phyloP scores from a whole-genome alignment of 2,329 filamentous ascomycete species.

The Beauveria australis region DNA sequence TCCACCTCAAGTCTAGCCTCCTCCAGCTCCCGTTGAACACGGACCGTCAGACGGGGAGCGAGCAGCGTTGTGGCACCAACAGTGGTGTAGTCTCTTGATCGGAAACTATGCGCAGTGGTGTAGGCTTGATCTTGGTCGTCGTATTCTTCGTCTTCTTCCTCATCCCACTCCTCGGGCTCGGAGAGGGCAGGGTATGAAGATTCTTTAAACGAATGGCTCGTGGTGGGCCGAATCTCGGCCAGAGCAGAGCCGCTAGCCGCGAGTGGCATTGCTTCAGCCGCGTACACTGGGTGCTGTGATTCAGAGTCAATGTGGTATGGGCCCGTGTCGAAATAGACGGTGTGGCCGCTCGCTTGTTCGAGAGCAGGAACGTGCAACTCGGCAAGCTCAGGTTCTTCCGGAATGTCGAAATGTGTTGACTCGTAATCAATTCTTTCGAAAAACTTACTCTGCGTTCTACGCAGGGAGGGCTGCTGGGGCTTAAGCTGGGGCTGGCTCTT shows the following conservation, averaged over 20 bases:
- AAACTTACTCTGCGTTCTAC: slow-evolving; percentile 37
- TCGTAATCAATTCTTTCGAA: slow-evolving; percentile 18
- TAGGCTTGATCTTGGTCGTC: slow-evolving; percentile 59
- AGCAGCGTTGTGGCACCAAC: slow-evolving; percentile 50
- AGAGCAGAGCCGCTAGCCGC: background rate
- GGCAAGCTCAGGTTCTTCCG: slow-evolving; percentile 11
- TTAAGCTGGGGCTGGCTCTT: slow-evolving; percentile 48
- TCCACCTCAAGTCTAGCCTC: slow-evolving; percentile 58
- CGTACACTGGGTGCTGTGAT: slow-evolving; percentile 12
- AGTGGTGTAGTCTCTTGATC: slow-evolving; percentile 56
- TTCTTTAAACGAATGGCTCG: slow-evolving; percentile 2
- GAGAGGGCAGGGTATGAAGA: slow-evolving; percentile 21
- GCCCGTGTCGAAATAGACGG: slow-evolving; percentile 21
- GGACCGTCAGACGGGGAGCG: slow-evolving; percentile 62
- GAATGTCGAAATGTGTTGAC: slow-evolving; percentile 10
- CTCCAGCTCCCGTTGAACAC: slow-evolving; percentile 65
- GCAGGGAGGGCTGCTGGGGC: slow-evolving; percentile 30
- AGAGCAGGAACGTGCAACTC: slow-evolving; percentile 1
- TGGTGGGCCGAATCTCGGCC: background rate
- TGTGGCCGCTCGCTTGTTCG: slow-evolving; percentile 17
- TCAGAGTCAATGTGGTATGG: slow-evolving; percentile 19
- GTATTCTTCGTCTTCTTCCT: slow-evolving; percentile 65
- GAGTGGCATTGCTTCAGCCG: background rate
- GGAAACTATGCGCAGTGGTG: slow-evolving; percentile 66
- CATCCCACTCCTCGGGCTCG: slow-evolving; percentile 63